Base-by-base conservation (phyloP, 2,329 filamentous ascomycete genomes). In the Mycosphaerella arachidis region DNA sequence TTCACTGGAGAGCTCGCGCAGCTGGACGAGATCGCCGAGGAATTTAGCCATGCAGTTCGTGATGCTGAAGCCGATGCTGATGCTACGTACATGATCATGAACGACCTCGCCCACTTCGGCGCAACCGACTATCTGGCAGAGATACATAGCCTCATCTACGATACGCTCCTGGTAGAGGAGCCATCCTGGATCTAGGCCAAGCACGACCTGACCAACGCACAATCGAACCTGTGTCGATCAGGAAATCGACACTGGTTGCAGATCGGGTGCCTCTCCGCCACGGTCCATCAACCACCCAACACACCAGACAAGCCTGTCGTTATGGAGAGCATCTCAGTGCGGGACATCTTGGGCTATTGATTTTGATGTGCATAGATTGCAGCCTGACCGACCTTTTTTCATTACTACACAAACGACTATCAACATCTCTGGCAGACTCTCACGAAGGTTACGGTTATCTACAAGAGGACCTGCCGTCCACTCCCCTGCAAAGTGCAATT, bases 1-100 rank as follows among this genome's bases (percentile, higher is more conserved):
- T 97, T 97, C 70, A 91, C 91, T 56, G 87, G 88, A 54, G 94
- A 99, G 76, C 80, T 97, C 56, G 91, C 91, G 58, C 89, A 97
- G 76, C 90, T 97, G 27, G 91, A 92, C 56, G 94, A 97, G 76
- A 84, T 97, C 16, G 93, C 89, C 0, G 94, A 97, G 76, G 92
- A 97, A 75, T 93, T 91, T 67, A 86, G 86, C 46, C 72, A 73
- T 52, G 77, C 75, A 0, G 81, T 86, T 31, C 82, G 83, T 63
- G 81, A 85, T 61, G 81, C 82, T n/a, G 79, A 86, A 50, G 77
- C 87, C 43, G 88, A 92, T 48, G 89, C 91, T 57, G 91, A 95
- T 74, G 83, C 90, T 69, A 79, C 84, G 66, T 84, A 87, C 60
- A 84, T 97, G 71, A 75, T 82, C 60, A 80, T 82, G 27, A 85